Evolutionary conservation across 805 yeast species (phyloP), one percentile per base, ranked within the genome.

Genomic region (Kuraishia hungarica): DNA sequence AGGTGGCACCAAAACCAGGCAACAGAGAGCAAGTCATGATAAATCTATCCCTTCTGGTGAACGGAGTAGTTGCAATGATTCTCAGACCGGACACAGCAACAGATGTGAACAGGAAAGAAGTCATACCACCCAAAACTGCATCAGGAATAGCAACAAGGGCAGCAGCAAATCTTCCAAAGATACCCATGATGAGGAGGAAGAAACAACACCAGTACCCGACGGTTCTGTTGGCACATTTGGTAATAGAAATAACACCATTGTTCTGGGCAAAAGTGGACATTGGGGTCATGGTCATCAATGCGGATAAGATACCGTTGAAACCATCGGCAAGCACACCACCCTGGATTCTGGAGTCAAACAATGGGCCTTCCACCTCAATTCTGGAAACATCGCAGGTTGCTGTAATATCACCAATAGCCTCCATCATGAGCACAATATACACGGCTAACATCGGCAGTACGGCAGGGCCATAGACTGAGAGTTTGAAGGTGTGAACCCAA

Each of bases 321-420:
- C 97, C 97, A 69, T 91, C 96, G 20, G 96, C 94, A 39, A 91
- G 76, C 51, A 91, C 81, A 71, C 97, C 97, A 63, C 97, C 97
- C 73, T 92, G 97, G 60, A 92, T 79, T 70, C 97, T 77, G 19
- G 92, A 81, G 62, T 91, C 97, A 67, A 86, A 91, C 20, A 78
- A 62, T 50, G 81, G 83, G 59, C 97, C 97, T 65, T 87, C 92
- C 56, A 89, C 91, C 58, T 86, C 90, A 58, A 86, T 73, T 62
- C 96, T 77, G 8, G 96, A 88, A 21, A 92, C 97, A 69, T 91
- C 97, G 56, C 89, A 86, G 49, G 97, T 89, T 39, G 97, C 97
- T 35, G 97, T 89, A 66, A 91, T 86, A 70, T 91, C 97, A 69
- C 97, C 97, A 65, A 91, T 89, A 54, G 96, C 87, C 74, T 92